Base-by-base conservation (phyloP, 208 protist species). In the Trypanosomatidae sp. region DNA sequence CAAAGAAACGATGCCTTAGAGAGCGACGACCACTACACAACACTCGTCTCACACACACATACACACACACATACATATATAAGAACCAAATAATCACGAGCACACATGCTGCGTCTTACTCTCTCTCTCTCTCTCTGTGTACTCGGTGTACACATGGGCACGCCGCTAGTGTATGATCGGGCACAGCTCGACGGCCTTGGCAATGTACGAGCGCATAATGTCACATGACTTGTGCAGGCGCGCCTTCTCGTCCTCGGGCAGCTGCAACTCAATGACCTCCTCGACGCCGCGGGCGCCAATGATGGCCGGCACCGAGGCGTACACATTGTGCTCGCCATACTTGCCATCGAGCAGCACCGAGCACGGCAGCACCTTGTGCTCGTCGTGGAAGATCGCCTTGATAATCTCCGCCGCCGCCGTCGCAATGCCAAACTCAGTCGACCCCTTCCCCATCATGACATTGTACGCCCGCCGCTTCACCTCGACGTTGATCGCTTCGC, bases 361-460 rank as follows among this genome's bases (percentile, higher is more conserved):
- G 58, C 61, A 67, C 16, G 63, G 57, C 27, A 76, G 40, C 13
- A 71, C 58, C 15, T 64, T 64, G 27, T 57, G 24, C 32, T 75
- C 67, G 41, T 70, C 66, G 58, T 70, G 61, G 19, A 77, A 55
- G 37, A 71, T 45, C 7, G 58, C 58, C 37, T 71, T 44, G 28
- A 66, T 64, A 37, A 68, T 56, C 43, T 64, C 62, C 3, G 53
- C 53, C 21, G 56, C 56, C 1, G 68, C 35, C 16, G 49, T 63
- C 30, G 50, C 57, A 24, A 71, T 71, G 48, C 59, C 68, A 25
- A 69, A 71, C 43, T 71, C 61, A 25, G 62, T 77, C n/a, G 62
- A 71, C 30, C 56, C 63, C 42, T 71, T 68, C 26, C 55, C 63
- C 11, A 49, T 25, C 25, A 71, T 49, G 2, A 71, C 60, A 61